A percentile compares a stretch with the other conserved stretches of the same genome.
Conservation (phyloP, 2,329 filamentous ascomycete genomes). For the Aspergillus alliaceus region DNA sequence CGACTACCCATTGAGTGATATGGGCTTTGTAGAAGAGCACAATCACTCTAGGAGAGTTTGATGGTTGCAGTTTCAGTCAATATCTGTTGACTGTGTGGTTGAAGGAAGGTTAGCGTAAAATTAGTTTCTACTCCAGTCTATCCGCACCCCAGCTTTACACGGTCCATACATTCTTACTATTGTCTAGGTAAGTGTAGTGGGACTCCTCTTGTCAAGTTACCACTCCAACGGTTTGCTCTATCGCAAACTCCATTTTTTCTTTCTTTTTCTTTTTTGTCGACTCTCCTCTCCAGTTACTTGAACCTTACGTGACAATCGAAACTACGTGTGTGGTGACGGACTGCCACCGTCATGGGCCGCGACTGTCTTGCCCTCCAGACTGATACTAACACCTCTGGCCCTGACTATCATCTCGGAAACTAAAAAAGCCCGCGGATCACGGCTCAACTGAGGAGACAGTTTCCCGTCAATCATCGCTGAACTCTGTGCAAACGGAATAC, state of each 20-base stretch:
- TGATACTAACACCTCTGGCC: constrained; percentile 12
- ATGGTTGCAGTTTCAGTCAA: too few relatives aligned
- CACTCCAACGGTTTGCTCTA: constrained; percentile 18
- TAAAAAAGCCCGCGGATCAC: constrained; percentile 15
- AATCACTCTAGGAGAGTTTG: too few relatives aligned
- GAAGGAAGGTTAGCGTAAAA: too few relatives aligned
- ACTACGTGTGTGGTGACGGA: constrained; percentile 2
- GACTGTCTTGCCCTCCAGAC: constrained; percentile 16
- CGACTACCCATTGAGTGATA: too few relatives aligned
- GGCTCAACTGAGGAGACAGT: constrained; percentile 16
- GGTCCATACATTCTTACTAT: constrained; percentile 3
- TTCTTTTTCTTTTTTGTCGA: neutral
- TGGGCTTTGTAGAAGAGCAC: too few relatives aligned
- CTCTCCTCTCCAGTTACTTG: neutral
- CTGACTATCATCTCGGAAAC: constrained; percentile 16
- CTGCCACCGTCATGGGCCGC: constrained; percentile 22
- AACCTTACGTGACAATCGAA: neutral
- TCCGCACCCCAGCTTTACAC: neutral
- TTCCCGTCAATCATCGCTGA: constrained; percentile 1
- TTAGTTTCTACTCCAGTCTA: too few relatives aligned
- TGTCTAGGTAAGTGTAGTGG: neutral
- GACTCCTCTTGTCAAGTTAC: constrained; percentile 5
- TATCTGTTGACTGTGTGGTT: too few relatives aligned
- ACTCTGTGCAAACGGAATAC: constrained; percentile 6
- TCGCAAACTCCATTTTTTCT: constrained; percentile 9